A percentile compares a stretch with the other conserved stretches of the same genome.
Evolutionary conservation across 2,329 filamentous ascomycete genomes (phyloP).

Genomic region (Stagonosporopsis chrysanthemi): DNA sequence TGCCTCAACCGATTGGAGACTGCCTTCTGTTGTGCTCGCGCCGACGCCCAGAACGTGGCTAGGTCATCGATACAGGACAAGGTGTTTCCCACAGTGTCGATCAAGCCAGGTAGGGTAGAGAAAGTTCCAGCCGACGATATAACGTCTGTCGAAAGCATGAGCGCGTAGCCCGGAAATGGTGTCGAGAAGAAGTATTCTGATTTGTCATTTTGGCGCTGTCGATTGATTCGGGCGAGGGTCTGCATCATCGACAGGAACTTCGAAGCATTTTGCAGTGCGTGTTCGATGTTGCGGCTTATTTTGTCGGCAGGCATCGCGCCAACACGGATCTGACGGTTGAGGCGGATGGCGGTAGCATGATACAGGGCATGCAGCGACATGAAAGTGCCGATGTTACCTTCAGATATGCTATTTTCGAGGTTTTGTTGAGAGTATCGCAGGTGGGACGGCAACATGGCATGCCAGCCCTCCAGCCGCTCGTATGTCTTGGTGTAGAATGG

Average conservation of each 20-base stretch:
- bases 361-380: constrained; percentile 73
- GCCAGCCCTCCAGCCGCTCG: constrained; percentile 66
- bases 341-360: constrained; percentile 68
- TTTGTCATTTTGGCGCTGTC: constrained; percentile 37
- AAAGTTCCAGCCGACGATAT: constrained; percentile 65
- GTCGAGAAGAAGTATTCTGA: constrained; percentile 55
- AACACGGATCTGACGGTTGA: constrained; percentile 65
- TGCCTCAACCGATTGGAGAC: constrained; percentile 58
- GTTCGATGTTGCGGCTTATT: constrained; percentile 42
- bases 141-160: constrained; percentile 71
- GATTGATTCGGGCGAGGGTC: constrained; percentile 35
- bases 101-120: constrained; percentile 56
- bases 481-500: constrained; percentile 62
- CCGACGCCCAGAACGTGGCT: constrained; percentile 66
- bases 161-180: constrained; percentile 68
- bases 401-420: constrained; percentile 62
- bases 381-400: constrained; percentile 65
- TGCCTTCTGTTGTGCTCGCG: constrained; percentile 58
- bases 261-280: constrained; percentile 38
- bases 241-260: constrained; percentile 46
- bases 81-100: constrained; percentile 63
- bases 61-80: constrained; percentile 64
- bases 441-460: constrained; percentile 61
- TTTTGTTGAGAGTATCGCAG: constrained; percentile 65
- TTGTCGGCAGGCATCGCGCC: constrained; percentile 37